Conservation (phyloP, 768 basidiomycete species). For the Tubosaeta sp. region DNA sequence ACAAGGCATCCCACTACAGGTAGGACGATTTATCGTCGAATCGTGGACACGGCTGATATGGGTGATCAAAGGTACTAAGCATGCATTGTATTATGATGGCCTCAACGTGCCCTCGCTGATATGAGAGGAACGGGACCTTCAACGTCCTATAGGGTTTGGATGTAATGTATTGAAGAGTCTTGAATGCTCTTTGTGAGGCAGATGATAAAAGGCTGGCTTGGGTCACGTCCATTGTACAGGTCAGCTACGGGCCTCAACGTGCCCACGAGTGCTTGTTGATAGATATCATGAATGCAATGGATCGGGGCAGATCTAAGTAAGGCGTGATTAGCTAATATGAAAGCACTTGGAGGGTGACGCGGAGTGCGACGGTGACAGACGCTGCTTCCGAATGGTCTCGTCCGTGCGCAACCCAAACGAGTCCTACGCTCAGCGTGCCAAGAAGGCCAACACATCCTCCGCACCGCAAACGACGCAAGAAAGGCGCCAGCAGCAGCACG, state of each 20-base stretch:
- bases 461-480: neutral
- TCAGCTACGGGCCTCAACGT: conserved; percentile 34
- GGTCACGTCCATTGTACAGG: conserved; percentile 11
- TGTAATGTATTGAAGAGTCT: conserved; percentile 52
- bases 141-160: conserved; percentile 50
- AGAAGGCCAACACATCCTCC: conserved; percentile 34
- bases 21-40: conserved; percentile 19
- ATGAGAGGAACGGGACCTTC: conserved; percentile 56
- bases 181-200: conserved; percentile 25
- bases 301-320: conserved; percentile 14
- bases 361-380: conserved; percentile 23
- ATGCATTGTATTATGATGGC: conserved; percentile 44
- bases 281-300: neutral
- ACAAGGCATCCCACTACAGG: conserved; percentile 72
- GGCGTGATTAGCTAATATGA: conserved; percentile 18
- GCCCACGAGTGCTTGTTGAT: conserved; percentile 15
- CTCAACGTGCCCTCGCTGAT: conserved; percentile 75
- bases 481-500: conserved; percentile 1
- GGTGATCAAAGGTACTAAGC: conserved; percentile 28
- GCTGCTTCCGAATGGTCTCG: conserved; percentile 29
- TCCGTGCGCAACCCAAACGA: conserved; percentile 38
- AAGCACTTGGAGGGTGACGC: conserved; percentile 9
- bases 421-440: conserved; percentile 57
- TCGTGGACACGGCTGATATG: neutral
- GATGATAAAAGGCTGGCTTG: conserved; percentile 7